These are phyloP conservation scores for Paracoccidioides lutzii DNA, from an alignment of 2,329 filamentous ascomycete genomes.

Conservation along the genomic window DNA sequence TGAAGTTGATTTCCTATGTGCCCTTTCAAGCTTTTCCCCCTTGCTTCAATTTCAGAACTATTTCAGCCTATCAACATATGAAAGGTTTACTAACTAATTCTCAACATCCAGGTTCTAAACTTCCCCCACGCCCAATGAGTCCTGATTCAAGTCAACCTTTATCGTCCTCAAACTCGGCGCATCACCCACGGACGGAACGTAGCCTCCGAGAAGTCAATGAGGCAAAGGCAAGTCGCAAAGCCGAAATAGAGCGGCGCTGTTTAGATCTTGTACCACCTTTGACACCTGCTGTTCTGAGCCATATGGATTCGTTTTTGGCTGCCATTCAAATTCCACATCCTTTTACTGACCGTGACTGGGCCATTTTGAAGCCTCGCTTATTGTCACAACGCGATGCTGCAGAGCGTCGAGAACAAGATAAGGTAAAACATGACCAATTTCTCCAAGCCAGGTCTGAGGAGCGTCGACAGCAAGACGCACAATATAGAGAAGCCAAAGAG, in stretches of 20 bases:
- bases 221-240: constrained; percentile 50
- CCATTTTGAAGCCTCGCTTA: constrained; percentile 53
- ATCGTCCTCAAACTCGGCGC: constrained; percentile 1
- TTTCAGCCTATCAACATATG: neutral
- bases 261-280: constrained; percentile 54
- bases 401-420: constrained; percentile 42
- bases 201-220: constrained; percentile 51
- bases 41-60: neutral
- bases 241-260: constrained; percentile 61
- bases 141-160: constrained; percentile 2
- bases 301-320: constrained; percentile 62
- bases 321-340: constrained; percentile 57
- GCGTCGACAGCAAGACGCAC: constrained; percentile 35
- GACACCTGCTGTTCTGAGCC: constrained; percentile 46
- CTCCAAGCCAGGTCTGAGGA: constrained; percentile 37
- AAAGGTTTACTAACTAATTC: neutral
- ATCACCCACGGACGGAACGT: constrained; percentile 29
- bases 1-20: neutral
- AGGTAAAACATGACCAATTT: constrained; percentile 36
- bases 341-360: constrained; percentile 58
- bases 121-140: constrained; percentile 7
- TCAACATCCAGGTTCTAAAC: constrained; percentile 4
- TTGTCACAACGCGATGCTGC: constrained; percentile 52
- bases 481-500: constrained; percentile 43
- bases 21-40: neutral